phyloP scores from a whole-genome alignment of 345 rosid genomes.

The Stellera chamaejasme region DNA sequence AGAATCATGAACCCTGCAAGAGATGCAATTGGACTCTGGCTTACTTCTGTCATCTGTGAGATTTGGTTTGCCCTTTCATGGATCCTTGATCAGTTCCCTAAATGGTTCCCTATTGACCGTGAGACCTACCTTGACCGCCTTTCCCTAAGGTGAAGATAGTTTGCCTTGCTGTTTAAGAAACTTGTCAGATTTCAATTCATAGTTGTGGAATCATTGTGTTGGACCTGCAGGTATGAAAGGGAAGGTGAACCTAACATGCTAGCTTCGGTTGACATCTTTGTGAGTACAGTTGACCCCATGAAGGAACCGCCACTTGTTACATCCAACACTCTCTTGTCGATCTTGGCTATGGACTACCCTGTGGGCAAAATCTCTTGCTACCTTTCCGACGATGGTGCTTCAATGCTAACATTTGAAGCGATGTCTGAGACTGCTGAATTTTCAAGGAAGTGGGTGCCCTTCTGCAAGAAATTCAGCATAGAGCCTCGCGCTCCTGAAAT shows the following conservation, averaged over 20 bases:
- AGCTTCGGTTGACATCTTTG: slow-evolving; percentile 79
- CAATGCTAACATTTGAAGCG: slow-evolving; percentile 91
- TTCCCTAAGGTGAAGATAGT: slow-evolving; percentile 48
- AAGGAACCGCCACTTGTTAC: slow-evolving; percentile 99
- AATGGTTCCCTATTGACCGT: slow-evolving; percentile 89
- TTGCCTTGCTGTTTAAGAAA: background rate
- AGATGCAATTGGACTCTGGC: slow-evolving; percentile 89
- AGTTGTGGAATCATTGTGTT: slow-evolving; percentile 9
- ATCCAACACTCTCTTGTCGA: slow-evolving; percentile 79
- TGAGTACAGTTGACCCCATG: slow-evolving; percentile 97
- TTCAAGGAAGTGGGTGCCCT: slow-evolving; percentile 85
- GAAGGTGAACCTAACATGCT: slow-evolving; percentile 93
- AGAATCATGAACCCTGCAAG: slow-evolving; percentile 80
- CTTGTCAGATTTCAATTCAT: background rate
- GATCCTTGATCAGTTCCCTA: slow-evolving; percentile 99
- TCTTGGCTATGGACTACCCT: slow-evolving; percentile 93
- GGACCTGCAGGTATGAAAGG: slow-evolving; percentile 52
- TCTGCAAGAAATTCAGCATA: slow-evolving; percentile 60
- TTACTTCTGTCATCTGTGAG: slow-evolving; percentile 82
- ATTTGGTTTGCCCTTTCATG: slow-evolving; percentile 96
- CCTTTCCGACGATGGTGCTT: slow-evolving; percentile 92
- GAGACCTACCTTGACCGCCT: slow-evolving; percentile 94
- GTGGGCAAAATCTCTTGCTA: slow-evolving; percentile 94
- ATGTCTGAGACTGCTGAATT: slow-evolving; percentile 77
- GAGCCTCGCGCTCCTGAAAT: slow-evolving; percentile 79